phyloP scores from a whole-genome alignment of 805 yeast genomes.

The Groenewaldozyma salmanticensis region DNA sequence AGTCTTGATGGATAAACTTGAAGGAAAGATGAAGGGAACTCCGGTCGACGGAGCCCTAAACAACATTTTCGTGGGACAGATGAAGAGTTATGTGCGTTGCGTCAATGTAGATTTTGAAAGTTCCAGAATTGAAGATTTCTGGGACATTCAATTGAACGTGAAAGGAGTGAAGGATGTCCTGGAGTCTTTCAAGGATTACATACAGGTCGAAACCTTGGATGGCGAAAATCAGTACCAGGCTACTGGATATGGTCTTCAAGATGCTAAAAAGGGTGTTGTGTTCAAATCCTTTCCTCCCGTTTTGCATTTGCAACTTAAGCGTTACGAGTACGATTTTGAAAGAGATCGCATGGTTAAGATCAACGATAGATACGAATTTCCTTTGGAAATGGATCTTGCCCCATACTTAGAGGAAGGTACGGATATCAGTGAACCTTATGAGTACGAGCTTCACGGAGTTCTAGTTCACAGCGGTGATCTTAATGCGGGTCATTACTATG shows the following conservation, averaged over 20 bases:
- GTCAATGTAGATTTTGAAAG: slow-evolving; percentile 89
- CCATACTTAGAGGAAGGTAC: slow-evolving; percentile 61
- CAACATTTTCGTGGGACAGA: slow-evolving; percentile 87
- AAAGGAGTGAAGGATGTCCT: slow-evolving; percentile 64
- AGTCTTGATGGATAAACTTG: slow-evolving; percentile 89
- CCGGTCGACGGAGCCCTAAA: slow-evolving; percentile 63
- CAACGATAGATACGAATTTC: slow-evolving; percentile 86
- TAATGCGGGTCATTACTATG: slow-evolving; percentile 93
- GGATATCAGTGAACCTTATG: slow-evolving; percentile 47
- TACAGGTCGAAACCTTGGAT: slow-evolving; percentile 77
- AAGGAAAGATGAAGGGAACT: slow-evolving; percentile 84
- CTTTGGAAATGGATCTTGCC: slow-evolving; percentile 67
- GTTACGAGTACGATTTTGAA: slow-evolving; percentile 90
- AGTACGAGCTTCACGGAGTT: slow-evolving; percentile 83
- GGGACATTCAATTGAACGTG: slow-evolving; percentile 97
- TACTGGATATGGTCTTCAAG: slow-evolving; percentile 81
- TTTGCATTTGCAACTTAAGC: slow-evolving; percentile 80
- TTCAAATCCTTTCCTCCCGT: slow-evolving; percentile 89
- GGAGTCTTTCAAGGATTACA: slow-evolving; percentile 75
- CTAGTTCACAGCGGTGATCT: slow-evolving; percentile 94
- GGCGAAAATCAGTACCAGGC: slow-evolving; percentile 97
- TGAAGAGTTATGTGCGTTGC: slow-evolving; percentile 92
- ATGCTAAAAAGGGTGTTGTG: slow-evolving; percentile 92
- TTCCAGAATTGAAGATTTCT: slow-evolving; percentile 83
- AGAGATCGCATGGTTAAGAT: slow-evolving; percentile 82